These are phyloP conservation scores for Pulveroboletus ravenelii DNA, from an alignment of 768 basidiomycete genomes.

Conservation along the genomic window DNA sequence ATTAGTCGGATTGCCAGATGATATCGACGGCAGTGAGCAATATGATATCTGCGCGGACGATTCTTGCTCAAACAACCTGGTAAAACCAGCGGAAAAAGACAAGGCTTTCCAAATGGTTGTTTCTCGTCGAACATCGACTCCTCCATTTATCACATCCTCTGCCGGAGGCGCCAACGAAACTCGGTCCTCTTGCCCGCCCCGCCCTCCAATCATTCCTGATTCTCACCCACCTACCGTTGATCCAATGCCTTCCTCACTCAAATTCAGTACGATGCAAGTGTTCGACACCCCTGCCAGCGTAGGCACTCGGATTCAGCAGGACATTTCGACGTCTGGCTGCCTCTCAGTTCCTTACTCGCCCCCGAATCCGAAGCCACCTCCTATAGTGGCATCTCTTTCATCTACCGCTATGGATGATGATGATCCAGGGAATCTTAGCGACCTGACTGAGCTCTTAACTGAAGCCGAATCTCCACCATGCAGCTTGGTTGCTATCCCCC, in stretches of 20 bases:
- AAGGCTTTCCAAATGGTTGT: neutral
- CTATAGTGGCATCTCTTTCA: neutral
- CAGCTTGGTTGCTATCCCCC: neutral
- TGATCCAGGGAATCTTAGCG: slow-evolving; percentile 19
- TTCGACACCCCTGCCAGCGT: neutral
- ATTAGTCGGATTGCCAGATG: slow-evolving; percentile 10
- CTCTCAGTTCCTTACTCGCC: neutral
- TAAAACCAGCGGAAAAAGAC: neutral
- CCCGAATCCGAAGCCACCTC: neutral
- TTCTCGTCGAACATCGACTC: neutral
- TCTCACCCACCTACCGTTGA: neutral
- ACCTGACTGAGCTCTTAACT: slow-evolving; percentile 29
- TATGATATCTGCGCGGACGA: slow-evolving; percentile 1
- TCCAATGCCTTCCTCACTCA: neutral
- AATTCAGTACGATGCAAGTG: neutral
- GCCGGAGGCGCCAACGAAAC: neutral
- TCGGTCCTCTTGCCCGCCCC: neutral
- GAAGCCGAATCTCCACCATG: slow-evolving; percentile 17
- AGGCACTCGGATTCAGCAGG: neutral
- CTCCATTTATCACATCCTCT: neutral
- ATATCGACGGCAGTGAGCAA: slow-evolving; percentile 1
- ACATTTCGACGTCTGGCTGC: neutral
- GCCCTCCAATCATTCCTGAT: neutral
- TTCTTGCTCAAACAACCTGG: neutral
- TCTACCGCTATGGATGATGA: slow-evolving; percentile 13